Base-by-base conservation (phyloP, 345 rosid genomes). In the Hibiscus syriacus region DNA sequence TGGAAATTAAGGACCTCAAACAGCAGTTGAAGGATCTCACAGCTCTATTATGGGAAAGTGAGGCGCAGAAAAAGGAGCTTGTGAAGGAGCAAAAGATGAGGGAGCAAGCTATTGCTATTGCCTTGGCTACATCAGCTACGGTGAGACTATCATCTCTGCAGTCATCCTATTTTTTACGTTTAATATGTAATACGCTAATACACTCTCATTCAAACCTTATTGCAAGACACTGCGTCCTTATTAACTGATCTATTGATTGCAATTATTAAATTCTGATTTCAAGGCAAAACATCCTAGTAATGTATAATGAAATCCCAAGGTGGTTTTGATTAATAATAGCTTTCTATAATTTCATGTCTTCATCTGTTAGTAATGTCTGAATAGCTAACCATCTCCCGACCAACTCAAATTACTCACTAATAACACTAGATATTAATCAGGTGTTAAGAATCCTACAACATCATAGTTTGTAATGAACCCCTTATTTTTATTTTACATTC, bases 1-100 rank as follows among this genome's bases (percentile, higher is more conserved):
- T 67, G 76, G 89, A 85, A 69, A 78, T 89, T 49, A 83, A 81
- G 67, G 92, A 89, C 71, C 69, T 84, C 64, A 85, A 84, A 61
- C 86, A 87, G 34, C 70, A 87, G 63, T 70, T 89, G 48, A 43
- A 43, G 48, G 48, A 64, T 77, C 80, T 57, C 48, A 43, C 48
- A 43, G 16, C 14, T 43, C 48, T 43, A 43, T 43, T 43, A 13
- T 43, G 48, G 48, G 82, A 87, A 76, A 82, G 84, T 63, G 90
- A 89, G 75, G 55, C 80, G 23, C 84, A 76, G 69, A 85, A 84
- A 73, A 80, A 82, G 65, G 90, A 89, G 70, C 77, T 82, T 22
- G 58, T 84, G 59, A 78, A 70, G 80, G 90, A 87, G 80, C 84
- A 85, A 68, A 82, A 73, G 70, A 72, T 82, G 70, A 87, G 83